Conservation (phyloP, 1,139 yeast genomes). For the Lodderomyces jiufengensis region DNA sequence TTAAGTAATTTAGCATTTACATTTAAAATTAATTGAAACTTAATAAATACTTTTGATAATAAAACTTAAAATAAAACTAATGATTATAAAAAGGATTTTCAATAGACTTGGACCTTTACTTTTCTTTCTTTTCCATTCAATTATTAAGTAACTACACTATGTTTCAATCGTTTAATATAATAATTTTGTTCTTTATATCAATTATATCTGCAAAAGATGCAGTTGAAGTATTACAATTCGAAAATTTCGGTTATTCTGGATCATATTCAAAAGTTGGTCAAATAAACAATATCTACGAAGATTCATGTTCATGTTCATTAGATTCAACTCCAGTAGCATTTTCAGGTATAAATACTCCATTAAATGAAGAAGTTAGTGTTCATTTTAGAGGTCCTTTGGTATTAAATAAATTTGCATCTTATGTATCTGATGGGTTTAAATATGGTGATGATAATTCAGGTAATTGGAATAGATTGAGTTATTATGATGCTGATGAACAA, state of each 20-base stretch:
- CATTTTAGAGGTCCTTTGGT: constrained; percentile 93
- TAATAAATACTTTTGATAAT: too few species aligned
- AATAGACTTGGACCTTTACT: too few species aligned
- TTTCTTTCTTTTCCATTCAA: too few species aligned
- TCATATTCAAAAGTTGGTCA: constrained; percentile 67
- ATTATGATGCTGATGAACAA: constrained; percentile 50
- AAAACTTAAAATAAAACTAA: too few species aligned
- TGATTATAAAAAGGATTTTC: too few species aligned
- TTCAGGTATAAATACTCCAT: constrained; percentile 76
- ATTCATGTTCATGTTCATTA: constrained; percentile 63
- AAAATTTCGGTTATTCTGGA: constrained; percentile 75
- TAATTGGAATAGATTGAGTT: constrained; percentile 70
- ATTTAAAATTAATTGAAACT: too few species aligned
- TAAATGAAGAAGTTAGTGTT: constrained; percentile 84
- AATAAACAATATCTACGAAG: constrained; percentile 45
- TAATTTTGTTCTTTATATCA: too few species aligned
- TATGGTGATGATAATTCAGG: constrained; percentile 33
- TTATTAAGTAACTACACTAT: too few species aligned
- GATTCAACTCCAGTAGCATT: constrained; percentile 49
- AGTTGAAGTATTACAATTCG: constrained; percentile 43
- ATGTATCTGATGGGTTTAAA: constrained; percentile 40
- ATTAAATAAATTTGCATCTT: constrained; percentile 69
- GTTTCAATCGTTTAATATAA: too few species aligned
- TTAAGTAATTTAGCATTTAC: too few species aligned
- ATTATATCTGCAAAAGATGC: constrained; percentile 4